Conservation (phyloP, 805 yeast species). For the Blastobotrys muscicola region DNA sequence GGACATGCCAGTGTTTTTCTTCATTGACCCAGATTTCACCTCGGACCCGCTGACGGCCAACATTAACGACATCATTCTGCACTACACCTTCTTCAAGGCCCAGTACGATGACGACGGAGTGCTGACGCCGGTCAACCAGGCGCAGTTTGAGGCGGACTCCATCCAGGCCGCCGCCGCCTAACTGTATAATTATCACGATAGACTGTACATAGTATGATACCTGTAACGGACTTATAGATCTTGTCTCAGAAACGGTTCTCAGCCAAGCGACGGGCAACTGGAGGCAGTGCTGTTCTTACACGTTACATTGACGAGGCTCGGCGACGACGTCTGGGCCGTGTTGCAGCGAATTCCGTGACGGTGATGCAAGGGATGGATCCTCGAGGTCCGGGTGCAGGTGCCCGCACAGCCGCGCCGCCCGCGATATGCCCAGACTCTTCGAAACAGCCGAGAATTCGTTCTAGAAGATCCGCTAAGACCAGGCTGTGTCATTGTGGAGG, state of each 20-base stretch:
- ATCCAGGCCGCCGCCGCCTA: too few species aligned
- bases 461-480: too few species aligned
- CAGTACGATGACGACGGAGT: slow-evolving; percentile 20
- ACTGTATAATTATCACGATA: neutral
- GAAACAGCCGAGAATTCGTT: slow-evolving; percentile 2
- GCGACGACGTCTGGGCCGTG: too few species aligned
- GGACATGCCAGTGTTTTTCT: slow-evolving; percentile 97
- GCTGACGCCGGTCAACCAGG: slow-evolving; percentile 16
- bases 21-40: slow-evolving; percentile 92
- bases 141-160: neutral
- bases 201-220: neutral
- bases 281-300: too few species aligned
- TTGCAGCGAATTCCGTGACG: too few species aligned
- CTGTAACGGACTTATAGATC: too few species aligned
- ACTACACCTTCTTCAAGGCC: slow-evolving; percentile 76
- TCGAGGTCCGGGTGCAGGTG: too few species aligned
- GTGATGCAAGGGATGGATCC: too few species aligned
- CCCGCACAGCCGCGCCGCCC: neutral
- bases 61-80: slow-evolving; percentile 80
- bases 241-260: too few species aligned
- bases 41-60: slow-evolving; percentile 88
- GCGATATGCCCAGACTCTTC: slow-evolving; percentile 2
- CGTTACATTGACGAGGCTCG: too few species aligned
- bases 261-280: too few species aligned
- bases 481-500: too few species aligned